Conservation (phyloP, 345 rosid species). For the Lepidium aucheri region DNA sequence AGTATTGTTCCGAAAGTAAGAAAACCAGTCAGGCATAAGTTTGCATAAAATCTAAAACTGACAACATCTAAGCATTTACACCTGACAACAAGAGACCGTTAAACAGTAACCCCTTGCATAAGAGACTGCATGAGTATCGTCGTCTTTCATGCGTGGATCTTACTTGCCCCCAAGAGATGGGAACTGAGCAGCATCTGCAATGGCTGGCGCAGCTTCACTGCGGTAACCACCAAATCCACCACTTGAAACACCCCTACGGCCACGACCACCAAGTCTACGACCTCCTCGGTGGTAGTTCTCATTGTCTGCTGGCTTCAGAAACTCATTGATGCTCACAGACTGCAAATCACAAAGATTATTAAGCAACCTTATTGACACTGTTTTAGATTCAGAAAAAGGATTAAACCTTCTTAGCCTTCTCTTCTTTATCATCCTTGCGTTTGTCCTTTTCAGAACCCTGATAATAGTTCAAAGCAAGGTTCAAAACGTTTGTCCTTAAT, state of each 20-base stretch:
- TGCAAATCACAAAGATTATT: slow-evolving; percentile 15
- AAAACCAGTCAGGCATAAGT: slow-evolving; percentile 14
- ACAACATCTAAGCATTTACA: slow-evolving; percentile 27
- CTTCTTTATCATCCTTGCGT: slow-evolving; percentile 92
- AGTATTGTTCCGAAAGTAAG: background rate
- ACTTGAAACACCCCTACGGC: slow-evolving; percentile 60
- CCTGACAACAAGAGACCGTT: slow-evolving; percentile 14
- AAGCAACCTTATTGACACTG: background rate
- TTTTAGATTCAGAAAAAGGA: background rate
- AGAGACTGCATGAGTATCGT: background rate
- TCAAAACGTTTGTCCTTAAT: background rate
- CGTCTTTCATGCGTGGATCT: slow-evolving; percentile 15
- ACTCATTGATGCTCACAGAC: slow-evolving; percentile 89
- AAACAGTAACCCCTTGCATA: background rate
- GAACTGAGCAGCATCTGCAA: slow-evolving; percentile 80
- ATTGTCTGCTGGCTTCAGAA: slow-evolving; percentile 93
- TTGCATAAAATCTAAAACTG: slow-evolving; percentile 20
- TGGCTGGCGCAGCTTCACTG: slow-evolving; percentile 50
- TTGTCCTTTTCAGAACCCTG: slow-evolving; percentile 98
- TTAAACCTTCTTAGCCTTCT: slow-evolving; percentile 73
- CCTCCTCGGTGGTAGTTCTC: slow-evolving; percentile 47
- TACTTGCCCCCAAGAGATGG: slow-evolving; percentile 90
- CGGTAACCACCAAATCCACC: slow-evolving; percentile 45
- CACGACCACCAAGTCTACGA: slow-evolving; percentile 61
- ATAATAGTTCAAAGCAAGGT: background rate